Percentiles rank a stretch among this genome's conserved stretches.
Conservation (phyloP, 1,284 basidiomycete species). For the Stygiomarasmius scandens region DNA sequence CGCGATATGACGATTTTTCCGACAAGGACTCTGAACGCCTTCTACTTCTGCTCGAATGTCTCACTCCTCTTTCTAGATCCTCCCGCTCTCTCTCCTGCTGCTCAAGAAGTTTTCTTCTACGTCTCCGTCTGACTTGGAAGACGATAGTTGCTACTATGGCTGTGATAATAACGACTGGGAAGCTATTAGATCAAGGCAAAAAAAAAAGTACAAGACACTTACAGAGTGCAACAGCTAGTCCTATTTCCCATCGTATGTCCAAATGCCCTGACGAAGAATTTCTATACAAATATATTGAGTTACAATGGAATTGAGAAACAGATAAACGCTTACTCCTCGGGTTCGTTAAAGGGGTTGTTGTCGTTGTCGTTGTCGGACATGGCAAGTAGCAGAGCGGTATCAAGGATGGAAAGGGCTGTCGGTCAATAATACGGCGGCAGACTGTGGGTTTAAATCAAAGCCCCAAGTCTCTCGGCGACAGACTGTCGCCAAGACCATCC, state of each 20-base stretch:
- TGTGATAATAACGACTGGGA: constrained; percentile 1
- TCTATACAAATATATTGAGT: neutral
- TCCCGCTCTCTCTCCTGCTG: neutral
- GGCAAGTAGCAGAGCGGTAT: neutral
- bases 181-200: neutral
- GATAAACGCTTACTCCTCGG: neutral
- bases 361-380: neutral
- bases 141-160: constrained; percentile 8
- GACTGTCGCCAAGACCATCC: neutral
- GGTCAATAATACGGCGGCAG: too few species aligned
- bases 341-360: neutral
- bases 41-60: neutral
- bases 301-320: neutral
- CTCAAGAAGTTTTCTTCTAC: neutral
- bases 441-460: neutral
- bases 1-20: neutral
- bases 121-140: constrained; percentile 11
- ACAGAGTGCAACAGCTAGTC: constrained; percentile 18
- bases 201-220: neutral
- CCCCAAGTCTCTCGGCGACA: neutral
- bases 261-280: constrained; percentile 4
- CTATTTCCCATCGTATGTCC: constrained; percentile 19
- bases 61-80: neutral
- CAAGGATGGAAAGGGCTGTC: neutral
- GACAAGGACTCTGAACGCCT: constrained; percentile 2